A percentile compares a stretch with the other conserved stretches of the same genome.
Evolutionary conservation across 2,329 filamentous ascomycete species (phyloP).

Genomic region (Lachnellula subtilissima): DNA sequence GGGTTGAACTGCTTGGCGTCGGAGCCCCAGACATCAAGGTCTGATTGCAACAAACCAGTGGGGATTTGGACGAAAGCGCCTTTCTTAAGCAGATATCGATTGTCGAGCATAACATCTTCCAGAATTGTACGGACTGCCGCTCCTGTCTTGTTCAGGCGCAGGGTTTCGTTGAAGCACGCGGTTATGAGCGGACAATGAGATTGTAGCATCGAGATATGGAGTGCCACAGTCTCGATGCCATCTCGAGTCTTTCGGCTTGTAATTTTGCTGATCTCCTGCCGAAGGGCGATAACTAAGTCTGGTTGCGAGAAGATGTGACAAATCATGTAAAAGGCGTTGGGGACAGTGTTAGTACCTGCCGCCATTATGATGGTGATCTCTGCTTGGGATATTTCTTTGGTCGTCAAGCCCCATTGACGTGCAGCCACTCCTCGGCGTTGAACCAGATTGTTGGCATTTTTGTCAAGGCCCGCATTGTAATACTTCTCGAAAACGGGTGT

Average conservation of each 20-base stretch:
- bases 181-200: constrained; percentile 38
- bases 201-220: constrained; percentile 36
- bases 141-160: constrained; percentile 37
- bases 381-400: constrained; percentile 20
- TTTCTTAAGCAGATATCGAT: constrained; percentile 39
- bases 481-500: constrained; percentile 30
- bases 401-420: constrained; percentile 4
- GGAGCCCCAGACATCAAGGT: constrained; percentile 39
- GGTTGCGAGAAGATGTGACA: constrained; percentile 30
- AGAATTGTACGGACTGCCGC: constrained; percentile 36
- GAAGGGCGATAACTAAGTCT: constrained; percentile 26
- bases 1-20: constrained; percentile 39
- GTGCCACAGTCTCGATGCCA: constrained; percentile 14
- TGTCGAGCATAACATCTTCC: constrained; percentile 37
- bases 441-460: constrained; percentile 20
- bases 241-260: neutral
- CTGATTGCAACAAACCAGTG: constrained; percentile 38
- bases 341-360: constrained; percentile 34
- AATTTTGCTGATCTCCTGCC: constrained; percentile 28
- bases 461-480: constrained; percentile 26
- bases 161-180: constrained; percentile 40
- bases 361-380: constrained; percentile 31
- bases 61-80: constrained; percentile 39
- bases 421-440: constrained; percentile 2
- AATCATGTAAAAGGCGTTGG: constrained; percentile 36